Evolutionary conservation across 345 rosid species (phyloP).

Genomic region (Hypericum perforatum): DNA sequence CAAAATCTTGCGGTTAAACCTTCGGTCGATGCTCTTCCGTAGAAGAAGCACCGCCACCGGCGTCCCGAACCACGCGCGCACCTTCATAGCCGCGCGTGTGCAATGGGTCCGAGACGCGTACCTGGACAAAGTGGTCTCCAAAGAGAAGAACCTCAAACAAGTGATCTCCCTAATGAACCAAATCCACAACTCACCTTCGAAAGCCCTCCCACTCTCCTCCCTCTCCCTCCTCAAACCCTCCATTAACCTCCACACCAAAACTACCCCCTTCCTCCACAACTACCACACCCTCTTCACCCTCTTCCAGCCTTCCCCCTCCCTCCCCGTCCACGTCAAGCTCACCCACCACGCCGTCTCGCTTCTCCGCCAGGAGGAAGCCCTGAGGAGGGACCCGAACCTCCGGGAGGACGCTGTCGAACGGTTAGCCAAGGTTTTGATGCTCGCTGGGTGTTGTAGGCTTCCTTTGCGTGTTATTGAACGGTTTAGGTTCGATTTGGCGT

Average conservation of each 20-base stretch:
- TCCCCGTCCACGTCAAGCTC: constrained; percentile 59
- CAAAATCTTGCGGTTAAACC: no score
- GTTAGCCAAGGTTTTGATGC: constrained; percentile 61
- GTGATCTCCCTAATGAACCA: constrained; percentile 52
- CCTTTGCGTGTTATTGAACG: constrained; percentile 47
- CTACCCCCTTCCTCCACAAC: constrained; percentile 34
- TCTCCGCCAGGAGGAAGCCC: constrained; percentile 43
- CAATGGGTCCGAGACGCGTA: constrained; percentile 64
- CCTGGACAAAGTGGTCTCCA: constrained; percentile 42
- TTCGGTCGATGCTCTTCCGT: no score
- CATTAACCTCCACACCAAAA: constrained; percentile 32
- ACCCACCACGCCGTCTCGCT: constrained; percentile 38
- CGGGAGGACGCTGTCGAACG: constrained; percentile 31
- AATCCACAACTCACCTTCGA: constrained; percentile 44
- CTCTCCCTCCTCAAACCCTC: constrained; percentile 50
- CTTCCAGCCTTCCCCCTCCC: constrained; percentile 62
- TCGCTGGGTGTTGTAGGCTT: constrained; percentile 31
- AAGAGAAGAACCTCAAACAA: constrained; percentile 55
- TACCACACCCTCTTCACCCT: constrained; percentile 40
- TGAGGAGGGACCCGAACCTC: constrained; percentile 24
- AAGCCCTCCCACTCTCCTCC: constrained; percentile 52
- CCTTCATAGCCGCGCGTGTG: constrained; percentile 51
- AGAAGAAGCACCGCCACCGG: constrained; percentile 2
- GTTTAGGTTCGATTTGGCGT: constrained; percentile 64
- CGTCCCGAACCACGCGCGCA: constrained; percentile 31